Evolutionary conservation across 768 basidiomycete species (phyloP).

Genomic region (Tricholoma terreum): DNA sequence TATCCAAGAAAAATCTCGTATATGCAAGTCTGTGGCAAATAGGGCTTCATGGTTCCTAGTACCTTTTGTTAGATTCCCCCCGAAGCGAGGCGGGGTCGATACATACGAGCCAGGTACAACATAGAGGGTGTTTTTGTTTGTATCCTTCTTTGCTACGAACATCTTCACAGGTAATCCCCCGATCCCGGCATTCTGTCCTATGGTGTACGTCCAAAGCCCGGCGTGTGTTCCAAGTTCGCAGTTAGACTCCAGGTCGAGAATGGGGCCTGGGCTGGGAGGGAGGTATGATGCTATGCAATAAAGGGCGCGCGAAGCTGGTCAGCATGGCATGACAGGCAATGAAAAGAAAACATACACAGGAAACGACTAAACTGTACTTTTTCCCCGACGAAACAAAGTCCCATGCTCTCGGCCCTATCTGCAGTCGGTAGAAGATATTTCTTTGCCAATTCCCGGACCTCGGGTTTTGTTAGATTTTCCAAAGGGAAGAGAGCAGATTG

Average conservation of each 20-base stretch:
- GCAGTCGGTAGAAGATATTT: conserved; percentile 67
- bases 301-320: neutral
- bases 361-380: conserved; percentile 70
- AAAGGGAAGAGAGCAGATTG: conserved; percentile 78
- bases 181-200: conserved; percentile 78
- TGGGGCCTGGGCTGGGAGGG: conserved; percentile 61
- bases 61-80: neutral
- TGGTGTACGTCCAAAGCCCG: conserved; percentile 82
- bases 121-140: conserved; percentile 58
- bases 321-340: neutral
- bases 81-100: neutral
- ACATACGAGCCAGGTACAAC: conserved; percentile 73
- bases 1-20: conserved; percentile 71
- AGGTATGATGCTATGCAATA: conserved; percentile 72
- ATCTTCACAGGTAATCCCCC: conserved; percentile 56
- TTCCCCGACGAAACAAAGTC: conserved; percentile 92
- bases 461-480: conserved; percentile 57
- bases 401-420: conserved; percentile 82
- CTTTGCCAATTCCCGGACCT: conserved; percentile 71
- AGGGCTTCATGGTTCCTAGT: conserved; percentile 61
- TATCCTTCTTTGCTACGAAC: conserved; percentile 76
- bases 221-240: conserved; percentile 55
- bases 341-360: conserved; percentile 46
- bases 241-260: conserved; percentile 58
- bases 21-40: conserved; percentile 35